phyloP scores from a whole-genome alignment of 345 rosid genomes.

The Gossypium australe region DNA sequence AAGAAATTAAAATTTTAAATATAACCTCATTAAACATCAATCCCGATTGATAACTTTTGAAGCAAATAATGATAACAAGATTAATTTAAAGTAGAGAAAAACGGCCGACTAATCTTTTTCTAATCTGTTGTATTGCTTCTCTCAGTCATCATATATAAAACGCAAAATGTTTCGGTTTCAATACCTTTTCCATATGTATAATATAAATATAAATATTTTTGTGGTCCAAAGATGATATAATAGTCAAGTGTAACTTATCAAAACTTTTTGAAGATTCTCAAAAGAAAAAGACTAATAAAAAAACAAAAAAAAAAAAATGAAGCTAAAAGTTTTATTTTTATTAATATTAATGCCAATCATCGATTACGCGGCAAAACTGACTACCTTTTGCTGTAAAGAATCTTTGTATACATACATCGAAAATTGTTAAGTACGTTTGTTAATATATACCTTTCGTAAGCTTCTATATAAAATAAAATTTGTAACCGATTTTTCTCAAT shows the following conservation, averaged over 20 bases:
- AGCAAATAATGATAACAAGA: too few relatives aligned
- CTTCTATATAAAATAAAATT: too few relatives aligned
- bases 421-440: too few relatives aligned
- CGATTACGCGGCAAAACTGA: not conserved
- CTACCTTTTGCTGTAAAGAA: not conserved
- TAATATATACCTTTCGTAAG: too few relatives aligned
- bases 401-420: too few relatives aligned
- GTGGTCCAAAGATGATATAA: too few relatives aligned
- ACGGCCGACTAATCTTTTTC: not conserved
- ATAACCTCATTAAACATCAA: too few relatives aligned
- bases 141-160: not conserved
- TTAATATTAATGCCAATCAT: not conserved
- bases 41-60: too few relatives aligned
- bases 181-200: not conserved
- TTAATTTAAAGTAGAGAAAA: not conserved
- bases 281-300: not conserved
- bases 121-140: not conserved
- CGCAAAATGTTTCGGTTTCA: slow-evolving; percentile 17
- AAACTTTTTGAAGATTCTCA: slow-evolving; percentile 8
- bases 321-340: slow-evolving; percentile 11
- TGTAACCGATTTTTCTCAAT: too few relatives aligned
- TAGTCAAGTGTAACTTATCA: not conserved
- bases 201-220: too few relatives aligned
- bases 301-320: not conserved
- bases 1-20: too few relatives aligned